phyloP scores from a whole-genome alignment of 345 rosid species.

The Lumnitzera racemosa region DNA sequence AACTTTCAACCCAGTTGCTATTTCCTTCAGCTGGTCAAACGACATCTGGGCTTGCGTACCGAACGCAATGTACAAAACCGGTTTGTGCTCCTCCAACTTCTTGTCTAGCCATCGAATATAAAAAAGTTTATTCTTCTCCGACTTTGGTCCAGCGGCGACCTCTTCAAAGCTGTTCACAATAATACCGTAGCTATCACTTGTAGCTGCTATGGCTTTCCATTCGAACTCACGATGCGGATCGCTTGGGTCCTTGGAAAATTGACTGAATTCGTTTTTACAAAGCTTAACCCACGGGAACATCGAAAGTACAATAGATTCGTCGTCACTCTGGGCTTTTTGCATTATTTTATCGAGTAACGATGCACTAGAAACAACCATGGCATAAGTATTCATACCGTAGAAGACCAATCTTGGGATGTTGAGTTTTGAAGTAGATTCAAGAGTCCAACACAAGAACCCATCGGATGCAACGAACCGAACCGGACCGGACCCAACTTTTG shows the following conservation, averaged over 20 bases:
- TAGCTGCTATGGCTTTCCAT: not conserved
- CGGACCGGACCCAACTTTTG: constrained; percentile 27
- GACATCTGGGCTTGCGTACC: constrained; percentile 75
- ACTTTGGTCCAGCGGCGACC: constrained; percentile 3
- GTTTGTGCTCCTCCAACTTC: constrained; percentile 30
- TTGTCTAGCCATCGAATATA: constrained; percentile 65
- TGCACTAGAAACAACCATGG: constrained; percentile 6
- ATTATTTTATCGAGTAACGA: not conserved
- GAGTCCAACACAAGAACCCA: constrained; percentile 76
- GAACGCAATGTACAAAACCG: constrained; percentile 70
- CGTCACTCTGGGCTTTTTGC: constrained; percentile 1
- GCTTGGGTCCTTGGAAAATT: constrained; percentile 2
- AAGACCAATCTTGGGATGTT: constrained; percentile 50
- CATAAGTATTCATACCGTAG: constrained; percentile 38
- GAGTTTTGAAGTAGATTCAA: constrained; percentile 54
- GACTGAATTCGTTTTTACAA: no score
- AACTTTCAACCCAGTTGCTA: constrained; percentile 49
- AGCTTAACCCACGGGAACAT: no score
- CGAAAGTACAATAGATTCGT: no score
- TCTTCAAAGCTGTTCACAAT: constrained; percentile 54
- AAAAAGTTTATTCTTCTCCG: constrained; percentile 18
- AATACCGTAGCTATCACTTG: constrained; percentile 28
- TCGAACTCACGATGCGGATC: constrained; percentile 15
- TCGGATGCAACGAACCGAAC: constrained; percentile 64
- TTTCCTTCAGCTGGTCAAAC: constrained; percentile 37